Conservation (phyloP, 78 protist genomes). For the Goniomonas avonlea region DNA sequence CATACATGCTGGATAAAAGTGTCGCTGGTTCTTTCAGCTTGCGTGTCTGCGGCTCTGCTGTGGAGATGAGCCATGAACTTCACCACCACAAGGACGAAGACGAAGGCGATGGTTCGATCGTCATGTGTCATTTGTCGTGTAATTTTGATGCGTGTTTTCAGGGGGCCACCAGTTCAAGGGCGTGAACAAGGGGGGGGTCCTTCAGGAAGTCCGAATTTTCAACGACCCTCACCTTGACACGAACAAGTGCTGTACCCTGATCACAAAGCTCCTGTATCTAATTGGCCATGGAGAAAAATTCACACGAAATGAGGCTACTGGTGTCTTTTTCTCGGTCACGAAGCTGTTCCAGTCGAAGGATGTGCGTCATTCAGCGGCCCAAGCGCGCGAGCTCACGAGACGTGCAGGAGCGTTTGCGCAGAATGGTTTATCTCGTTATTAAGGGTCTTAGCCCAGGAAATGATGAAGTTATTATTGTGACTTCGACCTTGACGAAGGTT, state of each 20-base stretch:
- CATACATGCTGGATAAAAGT: too few species aligned
- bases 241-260: conserved; percentile 59
- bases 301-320: conserved; percentile 80
- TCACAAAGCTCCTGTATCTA: conserved; percentile 84
- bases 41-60: neutral
- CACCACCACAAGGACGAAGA: neutral
- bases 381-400: neutral
- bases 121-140: neutral
- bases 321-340: conserved; percentile 89
- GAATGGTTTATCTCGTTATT: conserved; percentile 75
- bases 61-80: neutral
- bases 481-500: conserved; percentile 69
- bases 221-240: conserved; percentile 67
- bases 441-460: conserved; percentile 76
- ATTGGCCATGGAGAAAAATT: conserved; percentile 82
- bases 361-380: neutral
- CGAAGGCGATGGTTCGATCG: neutral
- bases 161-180: conserved; percentile 50
- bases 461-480: conserved; percentile 84
- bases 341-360: conserved; percentile 89
- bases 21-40: too few species aligned
- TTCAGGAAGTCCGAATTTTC: conserved; percentile 86
- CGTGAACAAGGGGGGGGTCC: conserved; percentile 80
- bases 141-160: neutral
- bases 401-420: conserved; percentile 68